Conservation (phyloP, 2,329 filamentous ascomycete species). For the Pyricularia grisea region DNA sequence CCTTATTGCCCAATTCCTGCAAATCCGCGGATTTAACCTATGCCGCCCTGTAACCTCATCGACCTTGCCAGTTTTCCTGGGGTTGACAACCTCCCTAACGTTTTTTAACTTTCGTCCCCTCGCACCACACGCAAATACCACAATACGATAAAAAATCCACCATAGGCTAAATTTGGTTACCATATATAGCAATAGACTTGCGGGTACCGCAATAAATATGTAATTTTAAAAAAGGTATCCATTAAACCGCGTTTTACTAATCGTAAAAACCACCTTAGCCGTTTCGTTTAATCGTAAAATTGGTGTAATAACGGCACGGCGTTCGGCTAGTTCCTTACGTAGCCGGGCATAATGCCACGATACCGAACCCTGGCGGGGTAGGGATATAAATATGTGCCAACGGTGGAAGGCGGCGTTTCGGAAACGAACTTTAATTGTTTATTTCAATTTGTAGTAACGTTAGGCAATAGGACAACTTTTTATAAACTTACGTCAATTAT, state of each 20-base stretch:
- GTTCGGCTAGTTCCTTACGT: too few relatives aligned
- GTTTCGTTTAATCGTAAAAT: slow-evolving; percentile 30
- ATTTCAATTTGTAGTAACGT: too few relatives aligned
- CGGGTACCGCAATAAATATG: slow-evolving; percentile 16
- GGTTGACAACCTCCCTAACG: slow-evolving; percentile 34
- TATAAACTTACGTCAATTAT: too few relatives aligned
- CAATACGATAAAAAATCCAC: slow-evolving; percentile 28
- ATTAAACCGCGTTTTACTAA: slow-evolving; percentile 28
- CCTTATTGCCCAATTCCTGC: neutral
- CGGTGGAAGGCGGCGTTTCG: too few relatives aligned
- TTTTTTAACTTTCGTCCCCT: slow-evolving; percentile 7
- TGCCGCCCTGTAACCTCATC: slow-evolving; percentile 26
- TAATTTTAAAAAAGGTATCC: slow-evolving; percentile 20
- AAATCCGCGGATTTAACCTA: neutral
- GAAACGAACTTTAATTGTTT: too few relatives aligned
- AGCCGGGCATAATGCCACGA: too few relatives aligned
- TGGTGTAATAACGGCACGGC: slow-evolving; percentile 16
- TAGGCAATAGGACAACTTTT: too few relatives aligned
- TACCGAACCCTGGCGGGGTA: slow-evolving; percentile 48
- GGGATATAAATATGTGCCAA: too few relatives aligned
- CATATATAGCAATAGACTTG: slow-evolving; percentile 27
- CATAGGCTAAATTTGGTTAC: slow-evolving; percentile 31
- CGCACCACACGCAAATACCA: slow-evolving; percentile 21
- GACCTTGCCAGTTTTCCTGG: slow-evolving; percentile 25
- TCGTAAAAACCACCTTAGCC: slow-evolving; percentile 31